A percentile compares a stretch with the other conserved stretches of the same genome.
Evolutionary conservation across 768 basidiomycete species (phyloP).

Genomic region (Hemileccinum impolitum): DNA sequence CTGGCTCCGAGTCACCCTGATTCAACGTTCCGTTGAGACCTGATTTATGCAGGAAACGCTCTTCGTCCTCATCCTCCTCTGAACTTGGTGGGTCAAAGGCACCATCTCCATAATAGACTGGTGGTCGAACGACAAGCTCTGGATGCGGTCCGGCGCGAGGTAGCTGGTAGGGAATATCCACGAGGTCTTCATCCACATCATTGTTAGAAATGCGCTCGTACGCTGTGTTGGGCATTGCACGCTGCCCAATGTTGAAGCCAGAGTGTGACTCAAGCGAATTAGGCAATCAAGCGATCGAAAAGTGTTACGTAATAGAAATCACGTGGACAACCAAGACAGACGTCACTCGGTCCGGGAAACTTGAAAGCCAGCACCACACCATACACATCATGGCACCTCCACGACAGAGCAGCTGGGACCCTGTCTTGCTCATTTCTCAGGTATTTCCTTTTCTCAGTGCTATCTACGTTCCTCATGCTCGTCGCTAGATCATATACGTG

Average conservation of each 20-base stretch:
- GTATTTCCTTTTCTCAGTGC: slow-evolving; percentile 34
- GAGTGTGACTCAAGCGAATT: slow-evolving; percentile 1
- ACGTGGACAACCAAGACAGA: slow-evolving; percentile 8
- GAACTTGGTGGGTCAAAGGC: slow-evolving; percentile 77
- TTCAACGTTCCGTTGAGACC: slow-evolving; percentile 1
- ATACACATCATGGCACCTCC: slow-evolving; percentile 31
- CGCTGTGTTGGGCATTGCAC: slow-evolving; percentile 24
- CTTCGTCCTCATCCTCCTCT: slow-evolving; percentile 58
- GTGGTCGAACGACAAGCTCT: slow-evolving; percentile 26
- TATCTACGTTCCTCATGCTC: neutral
- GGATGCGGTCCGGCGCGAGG: slow-evolving; percentile 1
- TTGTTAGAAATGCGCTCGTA: slow-evolving; percentile 31
- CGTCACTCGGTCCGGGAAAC: neutral
- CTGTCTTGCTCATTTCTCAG: slow-evolving; percentile 82
- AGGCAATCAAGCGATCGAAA: slow-evolving; percentile 6
- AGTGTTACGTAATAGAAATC: slow-evolving; percentile 12
- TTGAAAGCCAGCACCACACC: neutral
- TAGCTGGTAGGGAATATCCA: slow-evolving; percentile 6
- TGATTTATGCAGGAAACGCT: slow-evolving; percentile 46
- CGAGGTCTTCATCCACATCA: slow-evolving; percentile 23
- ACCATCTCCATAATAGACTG: slow-evolving; percentile 69
- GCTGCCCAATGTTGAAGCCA: neutral
- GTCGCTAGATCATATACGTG: slow-evolving; percentile 78
- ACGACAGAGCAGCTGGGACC: slow-evolving; percentile 76
- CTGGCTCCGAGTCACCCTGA: slow-evolving; percentile 25